Evolutionary conservation across 2,329 filamentous ascomycete species (phyloP), one percentile per base, ranked within the genome.

Genomic region (Colletotrichum karsti): DNA sequence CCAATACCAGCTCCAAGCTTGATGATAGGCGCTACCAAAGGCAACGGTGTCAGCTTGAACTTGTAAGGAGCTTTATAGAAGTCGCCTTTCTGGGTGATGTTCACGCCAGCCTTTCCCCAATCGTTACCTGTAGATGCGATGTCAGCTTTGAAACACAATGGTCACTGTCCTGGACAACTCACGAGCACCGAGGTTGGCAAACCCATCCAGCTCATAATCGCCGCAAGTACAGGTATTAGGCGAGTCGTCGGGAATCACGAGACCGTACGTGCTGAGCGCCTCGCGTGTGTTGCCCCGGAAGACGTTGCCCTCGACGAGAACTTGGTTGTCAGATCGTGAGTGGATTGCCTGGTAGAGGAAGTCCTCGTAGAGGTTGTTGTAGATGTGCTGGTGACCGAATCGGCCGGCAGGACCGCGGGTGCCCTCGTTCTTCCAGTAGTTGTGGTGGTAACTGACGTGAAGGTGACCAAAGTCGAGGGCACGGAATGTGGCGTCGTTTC

Each of bases 191-290:
- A 87, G 75, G 67, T 88, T 88, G 4, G 84, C 85, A 72, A 79
- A 88, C 0, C 85, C 85, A 70, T 88, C 85, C 26, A 87, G 76
- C 72, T 88, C 85, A 70, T 82, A 81, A 53, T 88, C 86, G 1
- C 85, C 86, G 10, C 84, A 85, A 1, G 81, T 79, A 66, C 81
- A 82, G 0, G 84, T 87, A 66, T 88, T 88, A 0, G 86, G 86
- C 46, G 82, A 84, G 67, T 88, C 86, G 50, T 82, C 78, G 0
- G 86, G 86, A n/a, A 88, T 84, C 2, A 88, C 86, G 0, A 87
- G 76, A 0, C 86, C 85, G 57, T 88, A 87, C 0, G 86, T 87
- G 70, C 81, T 85, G 24, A 88, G 73, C 0, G 86, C 84, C 68
- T 85, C 84, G 13, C 75, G 76, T 0, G 84, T 85, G 57, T 83